Evolutionary conservation across 78 protist species (phyloP), one percentile per base, ranked within the genome.

Genomic region (Paulinella micropora): DNA sequence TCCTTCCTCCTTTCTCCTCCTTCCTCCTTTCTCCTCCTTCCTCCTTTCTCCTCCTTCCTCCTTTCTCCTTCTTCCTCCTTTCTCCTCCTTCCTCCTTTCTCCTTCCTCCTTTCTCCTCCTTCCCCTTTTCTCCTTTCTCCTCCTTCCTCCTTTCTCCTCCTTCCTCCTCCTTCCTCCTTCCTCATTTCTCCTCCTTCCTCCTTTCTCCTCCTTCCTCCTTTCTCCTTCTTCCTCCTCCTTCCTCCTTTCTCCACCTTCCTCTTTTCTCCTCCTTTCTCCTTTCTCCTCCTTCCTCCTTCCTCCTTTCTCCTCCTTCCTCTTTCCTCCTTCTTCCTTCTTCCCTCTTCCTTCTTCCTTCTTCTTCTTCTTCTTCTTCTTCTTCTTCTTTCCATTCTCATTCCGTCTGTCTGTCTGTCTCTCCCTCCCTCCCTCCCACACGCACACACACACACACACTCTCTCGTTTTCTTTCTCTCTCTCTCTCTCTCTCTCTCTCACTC

Each of bases 221-320:
- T 79, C 83, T 79, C 83, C n/a, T 31, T 79, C 83, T 79, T 31
- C n/a, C 83, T 79, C 83, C n/a, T n/a, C n/a, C n/a, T n/a, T n/a
- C n/a, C n/a, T n/a, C n/a, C n/a, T n/a, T n/a, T n/a, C n/a, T n/a
- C n/a, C n/a, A n/a, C n/a, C n/a, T n/a, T n/a, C n/a, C n/a, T n/a
- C n/a, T n/a, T n/a, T 31, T 79, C 83, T 79, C 83, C n/a, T 31
- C n/a, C 83, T 79, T 31, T 79, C 83, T 79, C 83, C n/a, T 31
- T 79, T 15, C n/a, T 31, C n/a, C 83, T 79, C 83, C n/a, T 15
- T 79, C 83, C n/a, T 31, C n/a, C 37, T 79, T 31, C n/a, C 83
- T 79, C 37, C n/a, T 31, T 79, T 31, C n/a, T 15, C n/a, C 83
- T 79, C 83, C n/a, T 31, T 79, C 37, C n/a, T 31, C n/a, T 15